Base-by-base conservation (phyloP, 2,329 filamentous ascomycete species). In the Hymenoscyphus fructigenus region DNA sequence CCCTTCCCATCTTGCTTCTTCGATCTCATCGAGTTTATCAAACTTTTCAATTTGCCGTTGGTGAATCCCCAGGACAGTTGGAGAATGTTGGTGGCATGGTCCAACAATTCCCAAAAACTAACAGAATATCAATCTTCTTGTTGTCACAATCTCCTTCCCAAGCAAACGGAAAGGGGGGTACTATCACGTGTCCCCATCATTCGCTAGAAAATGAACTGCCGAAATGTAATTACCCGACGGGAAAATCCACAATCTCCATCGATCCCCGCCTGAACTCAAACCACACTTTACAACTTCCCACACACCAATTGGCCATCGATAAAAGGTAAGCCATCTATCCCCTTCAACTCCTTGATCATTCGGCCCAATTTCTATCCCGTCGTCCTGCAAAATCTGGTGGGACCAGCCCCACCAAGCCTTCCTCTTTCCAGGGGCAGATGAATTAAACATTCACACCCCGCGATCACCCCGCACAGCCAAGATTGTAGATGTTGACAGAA, bases 141-240 rank as follows among this genome's bases (percentile, higher is more conserved):
- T 5, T 26, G 2, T 23, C 3, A 23, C 34, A 50, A 50, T 10
- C 20, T 50, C 44, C 9, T 50, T 50, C 44, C 26, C n/a, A 20
- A 4, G n/a, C n/a, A 50, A 50, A 23, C n/a, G 44, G 20, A 23
- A 12, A 50, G 20, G 20, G 44, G 44, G 44, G 44, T 50, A 23
- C 5, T 3, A 50, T 26, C 44, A 50, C 44, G n/a, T 47, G 44
- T 12, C 44, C 5, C n/a, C 1, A 23, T 3, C 9, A 10, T 23
- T 50, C 44, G 44, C 44, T 50, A n/a, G 44, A 50, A 23, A 26
- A 50, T 23, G n/a, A 50, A 50, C 44, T 50, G 44, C 44, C 44
- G 44, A 50, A 50, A 50, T 36, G 44, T 14, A 50, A n/a, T 50
- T 50, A 50, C 44, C 44, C 44, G 44, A 50, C 20, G 44, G 44